Evolutionary conservation across 257 asterid species (phyloP).

Genomic region (Solanum pinnatisectum): DNA sequence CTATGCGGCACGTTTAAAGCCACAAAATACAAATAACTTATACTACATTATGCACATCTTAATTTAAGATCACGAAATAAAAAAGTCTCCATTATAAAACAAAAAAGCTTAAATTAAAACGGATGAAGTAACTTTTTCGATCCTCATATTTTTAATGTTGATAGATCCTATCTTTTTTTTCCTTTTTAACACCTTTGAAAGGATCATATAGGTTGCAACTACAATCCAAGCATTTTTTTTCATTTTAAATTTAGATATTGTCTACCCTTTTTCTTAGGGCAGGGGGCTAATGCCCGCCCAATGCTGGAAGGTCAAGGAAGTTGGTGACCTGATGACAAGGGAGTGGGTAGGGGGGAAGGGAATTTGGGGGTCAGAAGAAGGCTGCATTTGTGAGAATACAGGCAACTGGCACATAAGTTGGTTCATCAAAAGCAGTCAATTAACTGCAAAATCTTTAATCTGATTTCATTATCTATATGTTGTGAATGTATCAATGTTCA

Average conservation of each 20-base stretch:
- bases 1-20: neutral
- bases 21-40: no score
- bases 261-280: neutral
- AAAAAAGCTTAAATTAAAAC: no score
- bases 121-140: neutral
- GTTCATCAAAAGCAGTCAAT: neutral
- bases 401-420: neutral
- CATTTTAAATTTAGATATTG: neutral
- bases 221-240: neutral
- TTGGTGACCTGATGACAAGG: neutral
- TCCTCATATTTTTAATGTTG: neutral
- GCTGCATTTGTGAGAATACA: neutral
- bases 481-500: constrained; percentile 14
- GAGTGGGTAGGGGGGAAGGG: neutral
- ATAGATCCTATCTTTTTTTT: neutral
- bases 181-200: neutral
- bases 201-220: neutral
- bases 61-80: neutral
- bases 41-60: no score
- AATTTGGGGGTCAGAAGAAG: neutral
- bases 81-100: no score
- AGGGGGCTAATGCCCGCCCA: neutral
- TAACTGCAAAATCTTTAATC: neutral
- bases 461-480: neutral
- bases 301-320: neutral